Evolutionary conservation across 176 grass and related monocot species (phyloP).

Genomic region (Carex littledalei): DNA sequence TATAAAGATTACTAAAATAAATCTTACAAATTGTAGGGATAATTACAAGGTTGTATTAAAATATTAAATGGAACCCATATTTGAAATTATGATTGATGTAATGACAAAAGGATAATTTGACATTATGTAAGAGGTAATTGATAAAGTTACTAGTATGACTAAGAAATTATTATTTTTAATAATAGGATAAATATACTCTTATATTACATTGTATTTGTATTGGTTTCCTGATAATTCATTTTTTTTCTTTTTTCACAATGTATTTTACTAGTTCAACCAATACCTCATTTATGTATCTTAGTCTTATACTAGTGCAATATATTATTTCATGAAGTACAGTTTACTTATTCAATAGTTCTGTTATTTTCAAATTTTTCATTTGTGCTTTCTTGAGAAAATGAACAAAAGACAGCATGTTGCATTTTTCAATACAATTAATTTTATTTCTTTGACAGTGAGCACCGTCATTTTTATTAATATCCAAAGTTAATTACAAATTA

Average conservation of each 20-base stretch:
- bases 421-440: neutral
- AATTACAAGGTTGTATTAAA: neutral
- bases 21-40: neutral
- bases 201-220: neutral
- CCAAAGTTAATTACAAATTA: too few species aligned
- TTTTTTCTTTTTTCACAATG: neutral
- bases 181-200: neutral
- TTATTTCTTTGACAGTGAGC: neutral
- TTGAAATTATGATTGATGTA: neutral
- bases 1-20: neutral
- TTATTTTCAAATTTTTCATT: neutral
- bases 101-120: neutral
- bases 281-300: neutral
- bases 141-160: neutral
- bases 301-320: neutral
- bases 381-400: neutral
- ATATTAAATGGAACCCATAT: neutral
- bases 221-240: neutral
- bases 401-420: too few species aligned
- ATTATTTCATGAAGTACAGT: neutral
- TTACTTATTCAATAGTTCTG: neutral
- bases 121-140: neutral
- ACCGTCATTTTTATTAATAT: too few species aligned
- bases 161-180: neutral
- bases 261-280: neutral